These are phyloP conservation scores for Daldinia decipiens DNA, from an alignment of 495 filamentous ascomycete genomes.

Conservation along the genomic window DNA sequence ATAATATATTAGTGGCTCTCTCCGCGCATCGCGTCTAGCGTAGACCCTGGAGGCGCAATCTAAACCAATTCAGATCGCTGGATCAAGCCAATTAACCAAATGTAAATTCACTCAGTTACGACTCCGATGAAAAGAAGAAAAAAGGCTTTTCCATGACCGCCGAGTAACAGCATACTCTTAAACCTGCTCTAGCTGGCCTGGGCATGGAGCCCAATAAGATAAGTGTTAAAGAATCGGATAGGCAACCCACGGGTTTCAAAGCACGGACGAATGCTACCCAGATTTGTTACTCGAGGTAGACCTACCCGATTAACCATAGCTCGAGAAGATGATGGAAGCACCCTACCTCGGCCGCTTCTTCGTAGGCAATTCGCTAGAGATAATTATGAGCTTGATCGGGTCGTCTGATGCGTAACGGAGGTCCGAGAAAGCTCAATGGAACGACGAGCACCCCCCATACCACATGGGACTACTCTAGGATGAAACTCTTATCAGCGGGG, in stretches of 20 bases:
- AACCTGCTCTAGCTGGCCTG: not conserved
- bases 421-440: conserved; percentile 38
- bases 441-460: conserved; percentile 25
- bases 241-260: conserved; percentile 12
- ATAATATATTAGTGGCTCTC: not conserved
- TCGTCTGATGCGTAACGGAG: conserved; percentile 31
- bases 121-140: not conserved
- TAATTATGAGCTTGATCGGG: conserved; percentile 18
- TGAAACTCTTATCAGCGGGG: conserved; percentile 16
- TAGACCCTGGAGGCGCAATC: conserved; percentile 9
- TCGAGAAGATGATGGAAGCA: conserved; percentile 16
- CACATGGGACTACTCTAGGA: conserved; percentile 12
- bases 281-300: conserved; percentile 7
- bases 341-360: conserved; percentile 11
- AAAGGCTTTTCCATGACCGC: not conserved
- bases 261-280: conserved; percentile 4
- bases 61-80: conserved; percentile 18
- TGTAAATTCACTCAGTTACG: not conserved
- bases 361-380: conserved; percentile 22
- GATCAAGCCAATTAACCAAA: conserved; percentile 4
- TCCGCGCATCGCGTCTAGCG: conserved; percentile 5
- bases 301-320: conserved; percentile 11
- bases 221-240: conserved; percentile 5
- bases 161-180: conserved; percentile 3
- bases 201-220: not conserved